Evolutionary conservation across 768 basidiomycete species (phyloP).

Genomic region (Galerina sulciceps): DNA sequence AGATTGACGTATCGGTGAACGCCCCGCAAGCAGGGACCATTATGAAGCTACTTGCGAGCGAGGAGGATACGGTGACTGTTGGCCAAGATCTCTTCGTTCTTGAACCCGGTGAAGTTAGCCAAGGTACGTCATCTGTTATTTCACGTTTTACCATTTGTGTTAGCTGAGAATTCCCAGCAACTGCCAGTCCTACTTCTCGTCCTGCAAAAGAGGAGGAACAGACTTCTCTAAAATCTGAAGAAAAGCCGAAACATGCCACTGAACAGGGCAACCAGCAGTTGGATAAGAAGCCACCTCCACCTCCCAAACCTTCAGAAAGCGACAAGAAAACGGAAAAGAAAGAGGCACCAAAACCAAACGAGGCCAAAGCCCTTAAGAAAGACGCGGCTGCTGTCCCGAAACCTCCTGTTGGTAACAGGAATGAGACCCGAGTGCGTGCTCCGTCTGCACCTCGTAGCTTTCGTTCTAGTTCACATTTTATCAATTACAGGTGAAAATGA

Average conservation of each 20-base stretch:
- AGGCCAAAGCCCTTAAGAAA: constrained; percentile 32
- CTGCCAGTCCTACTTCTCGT: constrained; percentile 30
- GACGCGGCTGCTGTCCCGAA: constrained; percentile 27
- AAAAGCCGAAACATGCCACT: constrained; percentile 35
- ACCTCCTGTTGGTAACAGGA: constrained; percentile 56
- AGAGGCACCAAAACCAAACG: constrained; percentile 29
- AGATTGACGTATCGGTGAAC: constrained; percentile 99
- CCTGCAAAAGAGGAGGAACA: constrained; percentile 37
- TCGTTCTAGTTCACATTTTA: background rate
- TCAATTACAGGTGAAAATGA: constrained; percentile 89
- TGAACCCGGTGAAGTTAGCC: constrained; percentile 75
- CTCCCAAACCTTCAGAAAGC: constrained; percentile 44
- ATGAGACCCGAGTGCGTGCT: constrained; percentile 79
- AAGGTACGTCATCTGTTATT: constrained; percentile 38
- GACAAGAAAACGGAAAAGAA: constrained; percentile 41
- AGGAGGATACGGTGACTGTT: constrained; percentile 93
- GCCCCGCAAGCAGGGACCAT: constrained; percentile 89
- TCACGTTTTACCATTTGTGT: background rate
- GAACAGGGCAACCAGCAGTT: constrained; percentile 54
- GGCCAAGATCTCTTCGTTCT: constrained; percentile 94
- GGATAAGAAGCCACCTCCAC: constrained; percentile 47
- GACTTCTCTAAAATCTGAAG: constrained; percentile 17
- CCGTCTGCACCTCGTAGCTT: background rate
- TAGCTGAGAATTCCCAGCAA: background rate
- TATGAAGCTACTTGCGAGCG: constrained; percentile 81